phyloP scores from a whole-genome alignment of 2,329 filamentous ascomycete species.

The Penicillium griseofulvum region DNA sequence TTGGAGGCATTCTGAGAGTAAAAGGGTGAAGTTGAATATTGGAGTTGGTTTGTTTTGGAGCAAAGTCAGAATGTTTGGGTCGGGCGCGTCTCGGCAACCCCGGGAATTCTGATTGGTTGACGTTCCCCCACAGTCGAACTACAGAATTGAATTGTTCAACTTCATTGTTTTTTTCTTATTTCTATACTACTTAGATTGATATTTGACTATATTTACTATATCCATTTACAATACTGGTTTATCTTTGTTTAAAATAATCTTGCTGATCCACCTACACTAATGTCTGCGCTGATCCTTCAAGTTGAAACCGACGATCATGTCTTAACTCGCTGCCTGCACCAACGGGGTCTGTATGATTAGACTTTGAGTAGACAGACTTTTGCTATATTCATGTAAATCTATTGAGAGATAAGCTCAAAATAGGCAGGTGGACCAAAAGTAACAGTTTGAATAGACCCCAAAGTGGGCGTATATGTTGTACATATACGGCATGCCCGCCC shows the following conservation, averaged over 20 bases:
- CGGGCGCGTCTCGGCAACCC: conserved; percentile 15
- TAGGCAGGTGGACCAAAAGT: background rate
- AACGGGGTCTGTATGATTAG: background rate
- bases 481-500: background rate
- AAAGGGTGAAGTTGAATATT: background rate
- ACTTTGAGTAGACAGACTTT: background rate
- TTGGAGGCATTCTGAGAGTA: conserved; percentile 3
- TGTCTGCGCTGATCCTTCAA: background rate
- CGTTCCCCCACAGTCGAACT: background rate
- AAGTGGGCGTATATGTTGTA: background rate
- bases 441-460: background rate
- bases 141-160: background rate
- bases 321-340: background rate
- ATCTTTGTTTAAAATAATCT: background rate
- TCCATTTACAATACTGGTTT: background rate
- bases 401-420: too few relatives aligned
- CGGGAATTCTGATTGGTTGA: conserved; percentile 4
- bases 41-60: conserved; percentile 14
- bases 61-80: conserved; percentile 13
- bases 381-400: too few relatives aligned
- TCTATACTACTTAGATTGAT: background rate
- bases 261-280: background rate
- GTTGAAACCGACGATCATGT: background rate
- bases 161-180: background rate
- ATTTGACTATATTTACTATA: background rate